phyloP scores from a whole-genome alignment of 352 stramenopile species.

The Phytophthora litchii region DNA sequence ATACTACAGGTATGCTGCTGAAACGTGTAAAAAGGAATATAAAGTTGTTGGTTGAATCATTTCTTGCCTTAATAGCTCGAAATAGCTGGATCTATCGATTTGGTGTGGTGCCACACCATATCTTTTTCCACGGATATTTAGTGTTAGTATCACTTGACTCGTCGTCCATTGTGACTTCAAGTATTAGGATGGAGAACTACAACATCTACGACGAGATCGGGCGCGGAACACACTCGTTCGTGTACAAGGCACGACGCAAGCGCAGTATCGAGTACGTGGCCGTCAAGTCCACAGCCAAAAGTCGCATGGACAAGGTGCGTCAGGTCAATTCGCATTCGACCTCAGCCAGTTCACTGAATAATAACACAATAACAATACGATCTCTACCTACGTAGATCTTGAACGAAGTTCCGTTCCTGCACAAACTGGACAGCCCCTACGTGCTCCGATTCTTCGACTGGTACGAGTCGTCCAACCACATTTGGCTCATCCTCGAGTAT shows the following conservation, averaged over 20 bases:
- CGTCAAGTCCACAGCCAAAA: constrained; percentile 93
- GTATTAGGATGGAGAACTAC: constrained; percentile 92
- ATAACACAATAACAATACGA: no score
- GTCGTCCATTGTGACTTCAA: background rate
- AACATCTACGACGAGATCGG: constrained; percentile 95
- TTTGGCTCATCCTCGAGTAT: constrained; percentile 96
- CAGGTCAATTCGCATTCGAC: no score
- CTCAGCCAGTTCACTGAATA: background rate
- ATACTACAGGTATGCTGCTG: no score
- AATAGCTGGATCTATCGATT: no score
- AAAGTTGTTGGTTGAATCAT: no score
- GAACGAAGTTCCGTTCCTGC: constrained; percentile 89
- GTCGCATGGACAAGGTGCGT: constrained; percentile 90
- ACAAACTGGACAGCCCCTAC: constrained; percentile 85
- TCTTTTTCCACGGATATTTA: constrained; percentile 28
- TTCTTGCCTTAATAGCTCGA: no score
- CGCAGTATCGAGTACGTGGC: constrained; percentile 94
- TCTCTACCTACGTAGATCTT: constrained; percentile 53
- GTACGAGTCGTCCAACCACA: constrained; percentile 96
- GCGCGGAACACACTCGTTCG: constrained; percentile 89
- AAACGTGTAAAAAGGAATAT: no score
- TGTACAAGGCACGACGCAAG: constrained; percentile 93
- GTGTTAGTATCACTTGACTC: background rate
- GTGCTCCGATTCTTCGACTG: constrained; percentile 95
- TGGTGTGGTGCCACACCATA: constrained; percentile 34